Percentiles rank a stretch among this genome's conserved stretches.
phyloP scores from a whole-genome alignment of 129 eudicot species.

The Flaveria robusta region DNA sequence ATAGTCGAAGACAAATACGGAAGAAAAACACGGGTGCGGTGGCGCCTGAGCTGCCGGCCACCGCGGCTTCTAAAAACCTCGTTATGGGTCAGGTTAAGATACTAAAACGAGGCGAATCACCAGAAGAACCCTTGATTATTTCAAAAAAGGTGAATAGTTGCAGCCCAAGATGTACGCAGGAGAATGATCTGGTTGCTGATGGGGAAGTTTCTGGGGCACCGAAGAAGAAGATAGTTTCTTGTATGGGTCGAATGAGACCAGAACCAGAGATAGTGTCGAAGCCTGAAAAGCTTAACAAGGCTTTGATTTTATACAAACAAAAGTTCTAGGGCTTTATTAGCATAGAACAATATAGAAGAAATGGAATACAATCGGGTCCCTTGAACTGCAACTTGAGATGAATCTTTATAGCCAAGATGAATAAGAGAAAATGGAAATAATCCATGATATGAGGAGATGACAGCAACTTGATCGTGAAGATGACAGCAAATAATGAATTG shows the following conservation, averaged over 20 bases:
- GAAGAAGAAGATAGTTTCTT: background rate
- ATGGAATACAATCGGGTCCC: too few species aligned
- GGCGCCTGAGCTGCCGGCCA: background rate
- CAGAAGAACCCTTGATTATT: background rate
- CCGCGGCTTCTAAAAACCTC: background rate
- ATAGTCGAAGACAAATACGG: constrained; percentile 21
- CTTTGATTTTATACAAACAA: too few species aligned
- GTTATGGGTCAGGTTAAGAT: constrained; percentile 50
- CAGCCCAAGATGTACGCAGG: background rate
- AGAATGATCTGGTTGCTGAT: background rate
- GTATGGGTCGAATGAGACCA: background rate
- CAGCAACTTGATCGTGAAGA: too few species aligned
- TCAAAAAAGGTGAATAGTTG: background rate
- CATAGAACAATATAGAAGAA: too few species aligned
- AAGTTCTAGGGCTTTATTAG: too few species aligned
- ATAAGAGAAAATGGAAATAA: too few species aligned
- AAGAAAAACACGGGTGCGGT: background rate
- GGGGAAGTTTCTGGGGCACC: background rate
- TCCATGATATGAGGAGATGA: too few species aligned
- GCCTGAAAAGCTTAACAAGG: too few species aligned
- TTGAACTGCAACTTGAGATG: too few species aligned
- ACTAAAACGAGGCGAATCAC: constrained; percentile 45
- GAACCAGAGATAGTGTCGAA: constrained; percentile 14
- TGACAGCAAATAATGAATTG: too few species aligned
- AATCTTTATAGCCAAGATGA: too few species aligned